Percentiles rank a stretch among this genome's conserved stretches.
These are phyloP conservation scores for Globisporangium alternatum DNA, from an alignment of 352 stramenopile species.

Conservation along the genomic window DNA sequence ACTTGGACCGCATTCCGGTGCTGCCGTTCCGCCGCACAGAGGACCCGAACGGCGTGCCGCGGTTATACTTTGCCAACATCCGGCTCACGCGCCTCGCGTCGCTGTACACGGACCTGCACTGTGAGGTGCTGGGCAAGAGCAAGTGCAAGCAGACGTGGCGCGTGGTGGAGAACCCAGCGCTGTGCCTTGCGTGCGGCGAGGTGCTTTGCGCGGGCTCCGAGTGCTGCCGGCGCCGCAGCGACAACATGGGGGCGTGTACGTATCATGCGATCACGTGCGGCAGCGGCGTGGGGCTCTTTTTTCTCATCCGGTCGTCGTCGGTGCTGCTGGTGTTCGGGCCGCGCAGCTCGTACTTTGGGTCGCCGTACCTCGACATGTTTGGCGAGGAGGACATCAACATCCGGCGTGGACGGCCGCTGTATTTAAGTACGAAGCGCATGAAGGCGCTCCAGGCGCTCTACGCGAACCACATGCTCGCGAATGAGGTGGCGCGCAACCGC, in stretches of 20 bases:
- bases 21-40: constrained; percentile 53
- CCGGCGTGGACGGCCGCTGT: constrained; percentile 66
- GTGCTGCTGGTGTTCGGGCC: constrained; percentile 74
- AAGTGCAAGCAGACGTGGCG: constrained; percentile 74
- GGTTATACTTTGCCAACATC: constrained; percentile 65
- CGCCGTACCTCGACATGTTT: constrained; percentile 87
- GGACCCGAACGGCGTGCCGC: constrained; percentile 25
- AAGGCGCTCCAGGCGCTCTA: constrained; percentile 67
- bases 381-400: constrained; percentile 87
- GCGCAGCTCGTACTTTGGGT: constrained; percentile 81
- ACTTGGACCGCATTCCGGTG: constrained; percentile 45
- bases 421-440: constrained; percentile 74
- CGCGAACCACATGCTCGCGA: constrained; percentile 75
- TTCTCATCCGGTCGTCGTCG: constrained; percentile 77
- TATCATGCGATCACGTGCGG: constrained; percentile 72
- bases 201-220: constrained; percentile 80
- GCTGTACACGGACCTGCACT: constrained; percentile 78
- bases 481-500: constrained; percentile 78
- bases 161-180: constrained; percentile 72
- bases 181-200: constrained; percentile 75
- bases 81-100: constrained; percentile 59
- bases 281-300: constrained; percentile 72
- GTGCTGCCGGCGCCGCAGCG: constrained; percentile 65
- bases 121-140: constrained; percentile 62
- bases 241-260: constrained; percentile 75